Evolutionary conservation across 2,329 filamentous ascomycete genomes (phyloP), one percentile per base, ranked within the genome.

Genomic region (Fusarium musae): DNA sequence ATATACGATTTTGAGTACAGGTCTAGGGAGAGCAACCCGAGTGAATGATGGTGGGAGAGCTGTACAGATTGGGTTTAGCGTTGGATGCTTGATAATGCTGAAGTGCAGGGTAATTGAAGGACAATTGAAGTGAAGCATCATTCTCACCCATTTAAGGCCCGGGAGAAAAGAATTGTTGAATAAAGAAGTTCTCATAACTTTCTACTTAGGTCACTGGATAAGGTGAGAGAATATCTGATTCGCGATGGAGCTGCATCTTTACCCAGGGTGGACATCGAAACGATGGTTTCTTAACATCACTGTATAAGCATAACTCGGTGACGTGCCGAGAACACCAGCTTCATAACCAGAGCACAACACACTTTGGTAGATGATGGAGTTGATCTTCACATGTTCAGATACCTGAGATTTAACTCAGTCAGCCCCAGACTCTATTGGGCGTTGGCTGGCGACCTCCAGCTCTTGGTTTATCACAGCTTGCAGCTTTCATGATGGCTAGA

Each of bases 221-320:
- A 11, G 9, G 19, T 28, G 3, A 28, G 9, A 9, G 9, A 53
- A 11, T 2, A 11, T 15, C 19, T 28, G 4, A 16, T 34, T 0
- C 7, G 11, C 3, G 5, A 19, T 17, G 8, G 10, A 23, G 3
- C 6, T 23, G 6, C 21, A 19, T 34, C n/a, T 34, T 8, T 34
- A 1, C 10, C 4, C 5, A 32, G 8, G 0, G 2, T 17, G 15
- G 3, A 32, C 7, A 0, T 17, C 10, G 17, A 23, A 8, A 30
- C 0, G 8, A 6, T 28, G 0, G 5, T 21, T 4, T 19, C 8
- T 13, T 26, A 12, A 12, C 0, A 6, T 2, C 4, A 0, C 6
- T 4, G 0, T 9, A 19, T 4, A n/a, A 49, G 7, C 12, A 30
- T 15, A 30, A 3, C 4, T 49, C 19, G 2, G 11, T 16, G 7